Evolutionary conservation across 2,329 filamentous ascomycete species (phyloP), one percentile per base, ranked within the genome.

Genomic region (Aspergillus nomiae): DNA sequence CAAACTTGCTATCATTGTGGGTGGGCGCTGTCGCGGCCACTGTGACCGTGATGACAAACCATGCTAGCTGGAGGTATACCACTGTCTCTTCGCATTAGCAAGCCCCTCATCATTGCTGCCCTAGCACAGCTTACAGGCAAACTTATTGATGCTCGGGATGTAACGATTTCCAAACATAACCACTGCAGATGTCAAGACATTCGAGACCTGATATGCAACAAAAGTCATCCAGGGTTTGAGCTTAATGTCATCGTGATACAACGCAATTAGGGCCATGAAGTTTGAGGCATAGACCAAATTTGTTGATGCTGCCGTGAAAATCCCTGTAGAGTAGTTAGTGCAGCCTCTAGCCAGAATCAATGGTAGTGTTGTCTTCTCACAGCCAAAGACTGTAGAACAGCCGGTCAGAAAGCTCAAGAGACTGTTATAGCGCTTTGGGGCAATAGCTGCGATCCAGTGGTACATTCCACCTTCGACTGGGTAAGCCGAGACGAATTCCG

Each of bases 401-500:
- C 81, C 81, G 0, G 81, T 82, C 26, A 77, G 69, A 65, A 82
- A 83, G 51, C 80, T 82, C 66, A 83, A 63, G 46, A 80, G 70
- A 24, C 76, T 77, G 14, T 76, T 80, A 48, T 73, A 73, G 48
- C 68, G 69, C 41, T 71, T 74, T 0, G 82, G 82, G 4, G 82
- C 80, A 30, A 84, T 76, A 1, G 79, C 80, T 8, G 81, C 81
- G 45, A 82, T 81, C 82, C 82, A 84, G 67, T 83, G 82, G 61
- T 84, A 84, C 80, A 83, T 82, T 50, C 82, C 82, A 26, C 82
- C 82, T 58, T 80, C 79, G 11, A 80, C 82, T 4, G 82, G 82
- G 62, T 83, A 83, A 2, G 79, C 78, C 4, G 80, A 83, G 10
- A 83, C 81, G 59, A 84, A 79, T 65, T 84, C 82, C 10, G 80